These are phyloP conservation scores for Linnemannia hyalina DNA, from an alignment of 192 early-diverging fungal species.

Conservation along the genomic window DNA sequence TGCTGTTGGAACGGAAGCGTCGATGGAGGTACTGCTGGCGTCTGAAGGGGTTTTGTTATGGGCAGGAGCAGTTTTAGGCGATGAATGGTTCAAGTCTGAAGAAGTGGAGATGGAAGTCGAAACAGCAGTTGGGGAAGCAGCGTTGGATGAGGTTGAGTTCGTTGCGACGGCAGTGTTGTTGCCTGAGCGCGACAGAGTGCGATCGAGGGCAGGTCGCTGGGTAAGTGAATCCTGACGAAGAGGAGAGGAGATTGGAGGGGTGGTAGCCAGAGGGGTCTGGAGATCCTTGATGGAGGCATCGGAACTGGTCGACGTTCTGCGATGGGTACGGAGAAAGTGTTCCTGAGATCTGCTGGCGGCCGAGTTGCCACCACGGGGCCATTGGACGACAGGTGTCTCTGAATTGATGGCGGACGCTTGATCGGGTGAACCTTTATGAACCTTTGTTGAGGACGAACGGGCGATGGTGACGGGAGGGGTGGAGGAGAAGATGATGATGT, in stretches of 20 bases:
- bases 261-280: slow-evolving; percentile 36
- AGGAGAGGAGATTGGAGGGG: slow-evolving; percentile 26
- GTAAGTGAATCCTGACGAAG: slow-evolving; percentile 13
- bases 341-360: slow-evolving; percentile 51
- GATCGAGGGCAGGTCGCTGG: slow-evolving; percentile 28
- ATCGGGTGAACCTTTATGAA: slow-evolving; percentile 48
- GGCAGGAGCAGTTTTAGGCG: neutral
- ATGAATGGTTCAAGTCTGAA: neutral
- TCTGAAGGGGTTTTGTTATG: slow-evolving; percentile 25
- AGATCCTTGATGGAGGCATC: slow-evolving; percentile 47
- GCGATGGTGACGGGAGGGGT: slow-evolving; percentile 47
- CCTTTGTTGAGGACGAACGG: slow-evolving; percentile 24
- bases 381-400: slow-evolving; percentile 45
- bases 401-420: slow-evolving; percentile 26
- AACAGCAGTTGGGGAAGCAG: neutral
- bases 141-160: neutral
- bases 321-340: slow-evolving; percentile 43
- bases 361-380: slow-evolving; percentile 44
- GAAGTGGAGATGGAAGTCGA: neutral
- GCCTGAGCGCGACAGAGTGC: slow-evolving; percentile 35
- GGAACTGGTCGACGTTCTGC: slow-evolving; percentile 42
- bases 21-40: slow-evolving; percentile 15
- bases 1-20: neutral
- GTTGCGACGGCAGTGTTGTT: neutral
- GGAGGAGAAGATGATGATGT: slow-evolving; percentile 55